Evolutionary conservation across 176 grass and related monocot species (phyloP), one percentile per base, ranked within the genome.

Genomic region (Hordeum marinum): DNA sequence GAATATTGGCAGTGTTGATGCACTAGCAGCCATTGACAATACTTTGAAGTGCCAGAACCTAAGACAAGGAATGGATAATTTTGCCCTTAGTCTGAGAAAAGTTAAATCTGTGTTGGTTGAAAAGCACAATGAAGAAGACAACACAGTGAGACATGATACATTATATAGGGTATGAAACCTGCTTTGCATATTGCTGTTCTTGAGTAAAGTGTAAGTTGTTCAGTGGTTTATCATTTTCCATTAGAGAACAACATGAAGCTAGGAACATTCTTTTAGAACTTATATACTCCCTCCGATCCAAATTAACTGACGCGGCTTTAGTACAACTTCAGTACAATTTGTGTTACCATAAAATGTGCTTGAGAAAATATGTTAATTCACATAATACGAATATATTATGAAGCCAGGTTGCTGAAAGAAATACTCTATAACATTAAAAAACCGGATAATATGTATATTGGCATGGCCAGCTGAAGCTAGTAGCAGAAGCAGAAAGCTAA

Each of bases 31-130:
- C 35, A 72, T 77, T 24, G 87, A 94, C 21, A 83, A 75, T 80
- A 94, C 72, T 88, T 42, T 97, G 11, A 90, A 84, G 85, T 88
- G 81, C 80, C 78, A 97, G 48, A 86, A 76, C 81, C 64, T 91
- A 63, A 86, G 82, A 87, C 75, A 80, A 84, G 41, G 88, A 63
- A 84, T 84, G 27, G 82, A 90, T n/a, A 94, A 78, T 73, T 37
- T 94, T n/a, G 91, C 78, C 83, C 90, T 69, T 84, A 92, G 83
- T 81, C 67, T 94, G 37, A 31, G 20, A 55, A 76, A 62, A 84
- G 81, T 88, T 45, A 77, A 73, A 52, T 42, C 79, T 50, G 34
- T 83, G 64, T 77, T 97, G 79, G 84, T 60, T 76, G 91, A 92
- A 58, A 97, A 94, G 42, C 40, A 64, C 42, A 92, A 58, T 27